Evolutionary conservation across 192 early-diverging fungal genomes (phyloP).

Genomic region (Rhizophagus sp.): DNA sequence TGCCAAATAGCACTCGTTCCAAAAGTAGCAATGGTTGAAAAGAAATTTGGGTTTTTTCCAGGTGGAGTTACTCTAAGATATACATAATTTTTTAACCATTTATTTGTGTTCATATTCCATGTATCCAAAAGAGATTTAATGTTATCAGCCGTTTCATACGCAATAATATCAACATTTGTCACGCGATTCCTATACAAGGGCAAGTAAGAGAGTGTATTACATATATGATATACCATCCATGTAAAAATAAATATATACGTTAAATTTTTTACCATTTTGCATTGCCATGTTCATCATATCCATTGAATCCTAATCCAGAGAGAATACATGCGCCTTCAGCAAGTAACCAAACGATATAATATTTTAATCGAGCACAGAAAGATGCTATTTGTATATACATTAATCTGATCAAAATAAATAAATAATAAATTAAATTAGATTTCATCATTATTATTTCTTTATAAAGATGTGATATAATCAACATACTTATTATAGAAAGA

Average conservation of each 20-base stretch:
- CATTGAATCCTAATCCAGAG: slow-evolving; percentile 83
- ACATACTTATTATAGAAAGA: slow-evolving; percentile 16
- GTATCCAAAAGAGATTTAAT: slow-evolving; percentile 71
- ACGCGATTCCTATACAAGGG: slow-evolving; percentile 42
- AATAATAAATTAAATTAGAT: background rate
- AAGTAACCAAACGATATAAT: slow-evolving; percentile 91
- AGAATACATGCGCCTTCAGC: slow-evolving; percentile 84
- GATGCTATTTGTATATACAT: slow-evolving; percentile 62
- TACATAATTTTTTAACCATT: slow-evolving; percentile 86
- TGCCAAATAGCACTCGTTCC: slow-evolving; percentile 92
- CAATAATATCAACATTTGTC: slow-evolving; percentile 74
- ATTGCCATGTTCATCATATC: slow-evolving; percentile 56
- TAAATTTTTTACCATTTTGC: slow-evolving; percentile 54
- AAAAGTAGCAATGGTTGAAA: slow-evolving; percentile 78
- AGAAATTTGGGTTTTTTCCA: slow-evolving; percentile 53
- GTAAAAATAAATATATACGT: background rate
- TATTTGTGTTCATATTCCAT: slow-evolving; percentile 92
- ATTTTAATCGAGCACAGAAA: slow-evolving; percentile 70
- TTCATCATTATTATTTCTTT: no score
- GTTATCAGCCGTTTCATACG: slow-evolving; percentile 77
- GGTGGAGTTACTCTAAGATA: slow-evolving; percentile 65
- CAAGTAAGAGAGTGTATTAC: background rate
- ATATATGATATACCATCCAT: background rate
- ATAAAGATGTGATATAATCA: background rate
- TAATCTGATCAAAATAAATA: slow-evolving; percentile 41